A percentile compares a stretch with the other conserved stretches of the same genome.
These are phyloP conservation scores for Craterostigma plantagineum DNA, from an alignment of 257 asterid genomes.

Conservation along the genomic window DNA sequence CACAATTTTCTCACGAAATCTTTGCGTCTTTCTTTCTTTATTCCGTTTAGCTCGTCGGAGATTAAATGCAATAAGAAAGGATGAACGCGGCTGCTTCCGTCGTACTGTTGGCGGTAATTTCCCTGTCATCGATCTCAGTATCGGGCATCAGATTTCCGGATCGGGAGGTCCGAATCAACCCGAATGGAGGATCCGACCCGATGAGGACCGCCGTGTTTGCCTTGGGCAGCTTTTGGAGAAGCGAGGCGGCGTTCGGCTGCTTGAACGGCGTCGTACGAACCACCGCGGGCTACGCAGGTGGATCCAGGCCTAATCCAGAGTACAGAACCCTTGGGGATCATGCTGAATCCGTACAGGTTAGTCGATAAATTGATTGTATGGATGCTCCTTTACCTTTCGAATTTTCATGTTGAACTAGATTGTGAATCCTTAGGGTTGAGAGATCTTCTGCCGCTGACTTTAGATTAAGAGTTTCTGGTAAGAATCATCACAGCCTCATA, in stretches of 20 bases:
- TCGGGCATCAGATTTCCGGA: slow-evolving; percentile 63
- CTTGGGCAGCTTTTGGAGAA: slow-evolving; percentile 96
- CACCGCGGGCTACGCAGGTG: slow-evolving; percentile 70
- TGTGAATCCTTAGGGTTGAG: not conserved
- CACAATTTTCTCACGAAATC: too few relatives aligned
- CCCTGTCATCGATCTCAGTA: slow-evolving; percentile 13
- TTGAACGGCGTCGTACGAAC: slow-evolving; percentile 65
- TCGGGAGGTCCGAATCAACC: slow-evolving; percentile 18
- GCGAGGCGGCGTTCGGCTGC: slow-evolving; percentile 89
- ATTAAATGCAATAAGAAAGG: not conserved
- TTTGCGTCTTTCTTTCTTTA: too few relatives aligned
- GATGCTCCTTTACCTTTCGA: too few relatives aligned
- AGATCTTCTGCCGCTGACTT: too few relatives aligned
- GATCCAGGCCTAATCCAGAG: slow-evolving; percentile 60
- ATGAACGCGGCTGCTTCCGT: slow-evolving; percentile 17
- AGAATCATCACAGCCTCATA: too few relatives aligned
- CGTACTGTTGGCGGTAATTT: slow-evolving; percentile 14
- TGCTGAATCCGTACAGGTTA: slow-evolving; percentile 87
- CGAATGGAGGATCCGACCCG: slow-evolving; percentile 20
- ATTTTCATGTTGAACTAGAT: not conserved
- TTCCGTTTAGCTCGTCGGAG: too few relatives aligned
- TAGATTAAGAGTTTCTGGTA: too few relatives aligned
- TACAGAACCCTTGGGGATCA: slow-evolving; percentile 79
- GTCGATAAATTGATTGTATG: not conserved
- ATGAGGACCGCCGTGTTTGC: slow-evolving; percentile 57